Base-by-base conservation (phyloP, 192 early-diverging fungal species). In the Ambispora gerdemannii region DNA sequence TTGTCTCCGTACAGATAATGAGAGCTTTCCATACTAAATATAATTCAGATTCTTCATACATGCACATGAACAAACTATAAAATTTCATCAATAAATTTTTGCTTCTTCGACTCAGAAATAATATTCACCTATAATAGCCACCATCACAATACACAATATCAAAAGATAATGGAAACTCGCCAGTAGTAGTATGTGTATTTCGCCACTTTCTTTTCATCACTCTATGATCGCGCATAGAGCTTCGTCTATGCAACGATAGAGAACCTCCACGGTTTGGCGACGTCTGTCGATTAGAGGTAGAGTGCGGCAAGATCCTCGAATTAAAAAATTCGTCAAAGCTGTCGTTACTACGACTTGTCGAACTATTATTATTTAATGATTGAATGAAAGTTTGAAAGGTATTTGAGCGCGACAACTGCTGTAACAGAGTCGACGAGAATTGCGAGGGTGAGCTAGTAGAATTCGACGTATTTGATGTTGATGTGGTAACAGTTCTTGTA, bases 341-440 rank as follows among this genome's bases (percentile, higher is more conserved):
- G 20, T 64, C 63, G 28, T 35, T 28, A n/a, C n/a, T n/a, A 15
- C 63, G 30, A 64, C 36, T 64, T 10, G 63, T 43, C 32, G 63
- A 49, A 47, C 33, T 43, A 43, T 43, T 64, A 32, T 49, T 64
- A 49, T 24, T 64, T 47, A 64, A 24, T 47, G 63, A 64, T 43
- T 64, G 63, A 49, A 64, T 36, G 19, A 64, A 64, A 27, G 63
- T 64, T 64, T 25, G 28, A n/a, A 64, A 64, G n/a, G 36, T 49
- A 43, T 24, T 64, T 25, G 63, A 64, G 11, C 43, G 63, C n/a
- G 63, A 64, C 25, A 64, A 49, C 43, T 64, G 63, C 22, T 64
- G 63, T 47, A 64, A 19, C 33, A 64, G 27, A 13, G 60, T 27
- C 22, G 63, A 47, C n/a, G 63, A 64, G 19, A 49, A 64, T 11